These are phyloP conservation scores for Silene noctiflora DNA, from an alignment of 179 eudicot genomes.

Conservation along the genomic window DNA sequence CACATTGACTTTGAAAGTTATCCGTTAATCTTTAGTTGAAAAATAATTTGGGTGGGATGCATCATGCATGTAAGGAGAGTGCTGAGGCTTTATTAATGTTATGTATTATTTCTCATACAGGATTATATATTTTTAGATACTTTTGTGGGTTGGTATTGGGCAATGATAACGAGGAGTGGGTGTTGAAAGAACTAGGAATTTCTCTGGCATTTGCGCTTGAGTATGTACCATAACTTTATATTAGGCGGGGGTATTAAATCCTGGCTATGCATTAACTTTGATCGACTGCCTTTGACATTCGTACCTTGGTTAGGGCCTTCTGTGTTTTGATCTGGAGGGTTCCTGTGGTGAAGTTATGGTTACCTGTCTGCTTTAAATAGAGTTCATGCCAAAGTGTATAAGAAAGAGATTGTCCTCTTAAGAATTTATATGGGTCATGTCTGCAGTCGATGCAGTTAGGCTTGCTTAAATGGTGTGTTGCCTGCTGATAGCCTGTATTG, in stretches of 20 bases:
- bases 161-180: neutral
- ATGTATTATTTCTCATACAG: too few species aligned
- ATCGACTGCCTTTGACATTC: neutral
- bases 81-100: neutral
- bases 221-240: too few species aligned
- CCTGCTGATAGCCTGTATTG: neutral
- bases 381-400: neutral
- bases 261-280: neutral
- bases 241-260: neutral
- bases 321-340: neutral
- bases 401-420: neutral
- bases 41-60: neutral
- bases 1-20: neutral
- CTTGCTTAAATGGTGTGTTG: neutral
- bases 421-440: neutral
- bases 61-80: neutral
- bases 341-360: neutral
- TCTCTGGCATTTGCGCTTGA: neutral
- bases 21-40: neutral
- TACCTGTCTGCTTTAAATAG: neutral
- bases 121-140: too few species aligned
- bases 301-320: neutral
- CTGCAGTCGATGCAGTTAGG: neutral
- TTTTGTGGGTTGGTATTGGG: too few species aligned
- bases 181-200: neutral